phyloP scores from a whole-genome alignment of 306 rosid genomes.

The Glycyrrhiza uralensis region DNA sequence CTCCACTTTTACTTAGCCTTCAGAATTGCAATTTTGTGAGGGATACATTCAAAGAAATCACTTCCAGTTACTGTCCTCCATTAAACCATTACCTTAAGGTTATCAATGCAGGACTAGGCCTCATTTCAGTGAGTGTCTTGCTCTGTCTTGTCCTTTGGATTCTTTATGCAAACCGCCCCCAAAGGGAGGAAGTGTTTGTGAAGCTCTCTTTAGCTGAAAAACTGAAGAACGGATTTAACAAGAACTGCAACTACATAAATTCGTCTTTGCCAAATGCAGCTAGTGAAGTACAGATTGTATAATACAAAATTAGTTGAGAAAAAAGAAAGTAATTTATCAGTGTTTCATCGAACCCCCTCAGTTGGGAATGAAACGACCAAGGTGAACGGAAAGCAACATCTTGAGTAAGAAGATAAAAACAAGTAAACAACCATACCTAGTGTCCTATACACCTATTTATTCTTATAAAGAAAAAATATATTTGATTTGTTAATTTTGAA shows the following conservation, averaged over 20 bases:
- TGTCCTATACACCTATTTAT: neutral
- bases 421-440: neutral
- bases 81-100: slow-evolving; percentile 62
- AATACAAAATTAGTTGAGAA: neutral
- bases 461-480: slow-evolving; percentile 8
- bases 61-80: slow-evolving; percentile 65
- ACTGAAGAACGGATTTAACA: slow-evolving; percentile 32
- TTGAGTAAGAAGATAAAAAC: slow-evolving; percentile 36
- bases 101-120: slow-evolving; percentile 67
- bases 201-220: slow-evolving; percentile 38
- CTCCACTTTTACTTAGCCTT: slow-evolving; percentile 70
- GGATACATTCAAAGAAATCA: slow-evolving; percentile 68
- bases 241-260: slow-evolving; percentile 16
- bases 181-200: slow-evolving; percentile 76
- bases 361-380: slow-evolving; percentile 39
- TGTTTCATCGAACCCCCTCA: neutral
- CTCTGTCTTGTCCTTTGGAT: slow-evolving; percentile 88
- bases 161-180: slow-evolving; percentile 87
- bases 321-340: neutral
- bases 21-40: slow-evolving; percentile 89
- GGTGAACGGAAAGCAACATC: slow-evolving; percentile 70
- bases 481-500: slow-evolving; percentile 5
- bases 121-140: slow-evolving; percentile 73
- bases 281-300: slow-evolving; percentile 28
- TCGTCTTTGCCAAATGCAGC: slow-evolving; percentile 28